These are phyloP conservation scores for Pseudopediastrum boryanum DNA, from an alignment of 139 green algal genomes.

Conservation along the genomic window DNA sequence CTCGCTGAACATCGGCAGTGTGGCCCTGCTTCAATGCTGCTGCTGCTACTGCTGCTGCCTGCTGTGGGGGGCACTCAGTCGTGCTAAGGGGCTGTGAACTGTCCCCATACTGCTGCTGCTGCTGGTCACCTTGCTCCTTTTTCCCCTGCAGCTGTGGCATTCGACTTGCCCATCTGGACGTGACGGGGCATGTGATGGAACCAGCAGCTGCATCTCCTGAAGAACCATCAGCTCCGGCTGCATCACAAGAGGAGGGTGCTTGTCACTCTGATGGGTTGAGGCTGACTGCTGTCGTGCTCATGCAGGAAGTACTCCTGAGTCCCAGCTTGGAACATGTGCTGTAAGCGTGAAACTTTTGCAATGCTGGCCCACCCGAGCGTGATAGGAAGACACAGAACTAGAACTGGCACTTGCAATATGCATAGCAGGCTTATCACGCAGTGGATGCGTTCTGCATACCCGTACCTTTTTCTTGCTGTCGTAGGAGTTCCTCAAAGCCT, in stretches of 20 bases:
- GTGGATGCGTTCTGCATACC: neutral
- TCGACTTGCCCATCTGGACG: slow-evolving; percentile 13
- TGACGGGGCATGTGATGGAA: neutral
- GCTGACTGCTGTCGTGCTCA: neutral
- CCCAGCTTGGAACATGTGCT: neutral
- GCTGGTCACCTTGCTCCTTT: neutral
- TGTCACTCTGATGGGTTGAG: neutral
- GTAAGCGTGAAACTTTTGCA: too few relatives aligned
- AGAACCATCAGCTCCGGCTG: neutral
- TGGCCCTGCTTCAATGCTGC: neutral
- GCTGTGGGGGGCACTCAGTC: too few relatives aligned
- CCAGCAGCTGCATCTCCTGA: neutral
- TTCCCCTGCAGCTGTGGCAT: slow-evolving; percentile 25
- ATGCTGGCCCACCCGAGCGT: too few relatives aligned
- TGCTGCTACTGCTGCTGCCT: neutral
- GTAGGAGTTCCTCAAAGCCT: slow-evolving; percentile 65
- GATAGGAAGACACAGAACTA: neutral
- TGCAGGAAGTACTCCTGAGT: neutral
- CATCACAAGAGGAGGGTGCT: neutral
- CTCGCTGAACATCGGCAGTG: neutral
- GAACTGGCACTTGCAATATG: neutral
- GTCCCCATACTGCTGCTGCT: neutral
- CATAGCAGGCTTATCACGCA: neutral
- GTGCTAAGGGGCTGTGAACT: neutral
- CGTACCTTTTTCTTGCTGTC: slow-evolving; percentile 1